Evolutionary conservation across 2,329 filamentous ascomycete species (phyloP).

Genomic region (Cordyceps cateniannulata): DNA sequence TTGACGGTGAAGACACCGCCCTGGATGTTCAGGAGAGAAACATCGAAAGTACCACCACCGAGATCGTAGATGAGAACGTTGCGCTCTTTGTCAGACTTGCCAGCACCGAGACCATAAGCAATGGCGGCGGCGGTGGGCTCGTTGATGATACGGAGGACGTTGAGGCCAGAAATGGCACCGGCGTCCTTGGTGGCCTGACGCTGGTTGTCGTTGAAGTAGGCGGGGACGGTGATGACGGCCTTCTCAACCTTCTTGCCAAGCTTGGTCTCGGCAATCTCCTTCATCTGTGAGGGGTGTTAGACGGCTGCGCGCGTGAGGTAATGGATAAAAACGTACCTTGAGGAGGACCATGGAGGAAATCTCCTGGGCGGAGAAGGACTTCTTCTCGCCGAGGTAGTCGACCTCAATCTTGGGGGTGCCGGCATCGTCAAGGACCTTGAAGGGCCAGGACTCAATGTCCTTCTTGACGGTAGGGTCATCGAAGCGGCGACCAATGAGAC

Average conservation of each 20-base stretch:
- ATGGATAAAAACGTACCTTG: slow-evolving; percentile 60
- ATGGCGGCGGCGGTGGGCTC: slow-evolving; percentile 94
- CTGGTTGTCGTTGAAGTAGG: slow-evolving; percentile 99
- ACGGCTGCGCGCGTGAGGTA: neutral
- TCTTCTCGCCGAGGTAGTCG: slow-evolving; percentile 88
- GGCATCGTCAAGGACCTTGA: slow-evolving; percentile 90
- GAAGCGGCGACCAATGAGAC: slow-evolving; percentile 92
- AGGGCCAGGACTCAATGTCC: slow-evolving; percentile 97
- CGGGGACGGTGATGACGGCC: slow-evolving; percentile 88
- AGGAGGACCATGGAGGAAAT: slow-evolving; percentile 97
- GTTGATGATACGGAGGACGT: slow-evolving; percentile 94
- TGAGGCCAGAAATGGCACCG: slow-evolving; percentile 84
- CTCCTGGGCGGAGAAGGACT: slow-evolving; percentile 96
- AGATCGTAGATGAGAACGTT: slow-evolving; percentile 94
- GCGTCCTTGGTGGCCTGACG: slow-evolving; percentile 95
- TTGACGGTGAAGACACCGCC: slow-evolving; percentile 93
- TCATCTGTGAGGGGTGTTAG: slow-evolving; percentile 60
- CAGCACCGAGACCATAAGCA: slow-evolving; percentile 69
- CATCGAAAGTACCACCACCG: slow-evolving; percentile 99
- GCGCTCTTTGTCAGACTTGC: slow-evolving; percentile 76
- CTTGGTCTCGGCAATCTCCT: slow-evolving; percentile 73
- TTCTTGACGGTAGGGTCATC: slow-evolving; percentile 97
- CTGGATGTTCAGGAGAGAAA: slow-evolving; percentile 97
- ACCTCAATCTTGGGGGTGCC: slow-evolving; percentile 91
- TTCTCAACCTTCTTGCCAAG: slow-evolving; percentile 78